phyloP scores from a whole-genome alignment of 169 alveolate genomes.

The Eimeria maxima region DNA sequence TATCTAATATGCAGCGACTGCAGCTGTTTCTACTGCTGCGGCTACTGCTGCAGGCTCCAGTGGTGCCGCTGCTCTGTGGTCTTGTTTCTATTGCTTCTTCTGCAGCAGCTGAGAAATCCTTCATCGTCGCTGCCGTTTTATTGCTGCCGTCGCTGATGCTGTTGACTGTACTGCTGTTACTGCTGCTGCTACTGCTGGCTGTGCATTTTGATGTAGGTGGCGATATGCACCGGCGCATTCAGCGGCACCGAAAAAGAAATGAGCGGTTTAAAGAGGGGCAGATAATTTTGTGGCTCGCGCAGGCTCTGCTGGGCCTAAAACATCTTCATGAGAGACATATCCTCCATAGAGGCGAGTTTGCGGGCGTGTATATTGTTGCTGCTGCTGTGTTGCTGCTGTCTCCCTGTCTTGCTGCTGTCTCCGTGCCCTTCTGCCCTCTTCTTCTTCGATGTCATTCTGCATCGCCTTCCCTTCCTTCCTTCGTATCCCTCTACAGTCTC shows the following conservation, averaged over 20 bases:
- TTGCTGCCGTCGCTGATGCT: background rate
- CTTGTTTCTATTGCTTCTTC: too few species aligned
- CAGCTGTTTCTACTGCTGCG: too few species aligned
- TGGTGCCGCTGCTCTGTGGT: too few species aligned
- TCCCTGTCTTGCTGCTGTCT: background rate
- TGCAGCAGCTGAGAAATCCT: background rate
- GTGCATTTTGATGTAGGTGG: conserved; percentile 53
- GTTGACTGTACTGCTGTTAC: background rate
- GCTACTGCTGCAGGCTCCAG: too few species aligned
- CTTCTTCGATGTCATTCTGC: background rate
- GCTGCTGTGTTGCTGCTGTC: background rate
- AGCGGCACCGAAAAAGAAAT: conserved; percentile 21
- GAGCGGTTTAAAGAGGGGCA: conserved; percentile 78
- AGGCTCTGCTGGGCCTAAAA: conserved; percentile 91
- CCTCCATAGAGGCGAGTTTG: conserved; percentile 92
- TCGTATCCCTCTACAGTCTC: background rate
- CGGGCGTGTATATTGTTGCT: background rate
- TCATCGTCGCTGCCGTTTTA: background rate
- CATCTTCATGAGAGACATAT: conserved; percentile 93
- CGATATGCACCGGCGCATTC: conserved; percentile 69
- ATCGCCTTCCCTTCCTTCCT: background rate
- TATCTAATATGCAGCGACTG: too few species aligned
- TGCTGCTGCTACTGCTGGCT: background rate
- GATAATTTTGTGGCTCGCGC: conserved; percentile 92
- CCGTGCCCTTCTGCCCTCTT: background rate